These are phyloP conservation scores for Agrocybe praecox DNA, from an alignment of 768 basidiomycete genomes.

Conservation along the genomic window DNA sequence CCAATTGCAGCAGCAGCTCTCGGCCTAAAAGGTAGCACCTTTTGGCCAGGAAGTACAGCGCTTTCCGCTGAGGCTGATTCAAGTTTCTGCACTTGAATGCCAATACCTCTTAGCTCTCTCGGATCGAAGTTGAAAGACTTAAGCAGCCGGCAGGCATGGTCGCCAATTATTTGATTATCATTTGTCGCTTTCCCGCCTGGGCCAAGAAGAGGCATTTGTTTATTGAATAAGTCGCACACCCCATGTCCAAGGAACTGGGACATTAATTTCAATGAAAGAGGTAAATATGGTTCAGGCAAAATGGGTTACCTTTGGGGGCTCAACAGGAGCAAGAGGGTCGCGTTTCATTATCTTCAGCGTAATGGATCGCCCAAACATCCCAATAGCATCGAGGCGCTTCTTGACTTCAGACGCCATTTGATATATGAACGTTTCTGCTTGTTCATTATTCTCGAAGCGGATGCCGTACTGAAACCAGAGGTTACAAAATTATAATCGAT, in stretches of 20 bases:
- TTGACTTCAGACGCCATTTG: slow-evolving; percentile 81
- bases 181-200: slow-evolving; percentile 71
- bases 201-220: slow-evolving; percentile 62
- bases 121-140: slow-evolving; percentile 78
- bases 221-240: slow-evolving; percentile 78
- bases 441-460: slow-evolving; percentile 80
- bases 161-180: slow-evolving; percentile 70
- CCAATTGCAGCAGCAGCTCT: slow-evolving; percentile 17
- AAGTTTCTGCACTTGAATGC: slow-evolving; percentile 89
- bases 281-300: not conserved
- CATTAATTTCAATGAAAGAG: not conserved
- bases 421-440: slow-evolving; percentile 78
- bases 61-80: slow-evolving; percentile 48
- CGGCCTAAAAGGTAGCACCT: slow-evolving; percentile 57
- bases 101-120: slow-evolving; percentile 87
- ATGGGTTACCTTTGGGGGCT: slow-evolving; percentile 77
- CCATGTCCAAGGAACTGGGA: slow-evolving; percentile 91
- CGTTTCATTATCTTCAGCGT: slow-evolving; percentile 91
- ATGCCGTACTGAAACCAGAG: slow-evolving; percentile 78
- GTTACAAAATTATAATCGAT: not conserved
- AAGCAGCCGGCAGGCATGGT: slow-evolving; percentile 77
- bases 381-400: slow-evolving; percentile 65
- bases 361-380: slow-evolving; percentile 72
- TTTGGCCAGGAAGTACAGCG: slow-evolving; percentile 53
- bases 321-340: slow-evolving; percentile 82